Base-by-base conservation (phyloP, 2,329 filamentous ascomycete species). In the Byssochlamys sp. region DNA sequence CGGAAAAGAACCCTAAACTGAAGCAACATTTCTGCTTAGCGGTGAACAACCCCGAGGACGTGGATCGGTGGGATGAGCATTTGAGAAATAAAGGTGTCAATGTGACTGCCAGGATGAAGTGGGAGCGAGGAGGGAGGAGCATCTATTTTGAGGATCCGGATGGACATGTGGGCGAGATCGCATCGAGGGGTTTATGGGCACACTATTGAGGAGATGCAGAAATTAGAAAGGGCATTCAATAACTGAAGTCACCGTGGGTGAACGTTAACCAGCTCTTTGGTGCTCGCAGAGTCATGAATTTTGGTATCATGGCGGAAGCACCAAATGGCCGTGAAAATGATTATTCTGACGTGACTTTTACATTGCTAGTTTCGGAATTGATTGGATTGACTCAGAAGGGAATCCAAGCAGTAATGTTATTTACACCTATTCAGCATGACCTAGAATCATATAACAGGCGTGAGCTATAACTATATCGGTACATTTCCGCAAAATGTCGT, bases 71-170 rank as follows among this genome's bases (percentile, higher is more conserved):
- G 66, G 63, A 69, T 27, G 57, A 59, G 25, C 63, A 66, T 60
- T 59, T 69, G 29, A 54, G 61, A 49, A 59, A 62, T n/a, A 59
- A 58, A 24, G 59, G 64, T 11, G 66, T 67, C 1, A 58, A 64
- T 28, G 59, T 69, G 10, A 58, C 55, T 6, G 65, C 60, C 1
- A 61, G 58, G 24, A 67, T 69, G 58, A 58, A 68, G 4, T 69
- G 67, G 67, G 59, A 64, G 10, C 55, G 61, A 2, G 67, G 67
- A 14, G 67, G 67, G 12, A 62, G 61, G 53, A 69, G 67, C 56
- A 64, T 69, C 29, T 69, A 69, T 61, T 69, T 69, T 56, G 62
- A 63, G 48, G 67, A 69, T 62, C 55, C 60, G 27, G 67, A 69
- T 57, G 67, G 66, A 6, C 66, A 69, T 62, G 61, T 69, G 11